Base-by-base conservation (phyloP, 1,139 yeast genomes). In the Kodamaea suecica region DNA sequence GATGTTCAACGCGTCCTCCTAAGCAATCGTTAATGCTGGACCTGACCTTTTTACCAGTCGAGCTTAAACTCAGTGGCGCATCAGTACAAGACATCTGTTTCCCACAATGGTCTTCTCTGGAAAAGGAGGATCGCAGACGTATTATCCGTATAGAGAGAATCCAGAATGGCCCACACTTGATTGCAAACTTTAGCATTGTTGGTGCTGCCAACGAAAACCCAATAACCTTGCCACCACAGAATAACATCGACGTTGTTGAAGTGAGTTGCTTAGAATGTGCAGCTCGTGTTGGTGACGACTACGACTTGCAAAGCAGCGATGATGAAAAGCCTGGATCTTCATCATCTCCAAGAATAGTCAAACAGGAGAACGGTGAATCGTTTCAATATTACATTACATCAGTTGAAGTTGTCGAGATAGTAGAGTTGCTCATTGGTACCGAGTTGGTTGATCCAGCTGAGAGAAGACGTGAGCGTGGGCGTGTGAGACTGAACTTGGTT, bases 401-500 rank as follows among this genome's bases (percentile, higher is more conserved):
- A 35, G 84, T 79, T 23, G 85, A 79, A 50, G 82, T 79, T 26
- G 73, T 79, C 44, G 79, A 73, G 53, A 73, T 79, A 41, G 81
- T 79, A 27, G 84, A 79, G 55, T 54, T 78, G 32, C 54, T 79
- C 30, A 76, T 78, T 45, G 78, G 78, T 2, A 66, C 74, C 9
- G 69, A 69, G 41, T 51, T 58, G 24, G 61, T 57, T 36, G 75
- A 73, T 38, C 65, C 77, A 7, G 67, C 66, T 5, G 76, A 70
- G 38, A 69, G 76, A 43, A 62, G 81, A 43, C 69, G 75, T 42
- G 84, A 79, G 50, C 54, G 84, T 34, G 84, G 84, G 12, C 60
- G 85, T 41, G 76, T 79, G 30, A 63, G 84, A 53, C 74, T 80
- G 34, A 79, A 79, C 47, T 62, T 79, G 54, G 81, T 78, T 30